phyloP scores from a whole-genome alignment of 192 early-diverging fungal genomes.

The Podila minutissima region DNA sequence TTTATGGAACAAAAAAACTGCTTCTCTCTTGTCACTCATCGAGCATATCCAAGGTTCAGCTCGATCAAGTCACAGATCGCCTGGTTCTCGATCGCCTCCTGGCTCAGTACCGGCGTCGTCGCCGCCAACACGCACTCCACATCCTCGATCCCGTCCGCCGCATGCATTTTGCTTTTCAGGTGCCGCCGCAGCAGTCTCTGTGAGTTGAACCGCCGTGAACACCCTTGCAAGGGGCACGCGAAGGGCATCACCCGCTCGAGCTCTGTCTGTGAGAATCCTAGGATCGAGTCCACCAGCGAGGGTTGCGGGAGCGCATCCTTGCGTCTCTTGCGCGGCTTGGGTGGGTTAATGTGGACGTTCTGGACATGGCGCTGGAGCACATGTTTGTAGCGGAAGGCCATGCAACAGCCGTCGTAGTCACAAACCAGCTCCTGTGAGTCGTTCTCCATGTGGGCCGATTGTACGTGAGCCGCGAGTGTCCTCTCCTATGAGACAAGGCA shows the following conservation, averaged over 20 bases:
- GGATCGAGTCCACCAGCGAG: constrained; percentile 8
- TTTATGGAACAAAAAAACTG: too few species aligned
- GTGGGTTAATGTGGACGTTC: constrained; percentile 6
- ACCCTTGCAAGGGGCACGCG: constrained; percentile 21
- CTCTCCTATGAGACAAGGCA: constrained; percentile 12
- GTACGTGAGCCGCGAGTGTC: constrained; percentile 45
- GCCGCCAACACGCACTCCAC: not conserved
- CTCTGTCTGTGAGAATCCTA: constrained; percentile 27
- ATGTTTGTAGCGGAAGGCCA: constrained; percentile 40
- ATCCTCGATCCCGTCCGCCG: not conserved
- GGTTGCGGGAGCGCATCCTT: constrained; percentile 12
- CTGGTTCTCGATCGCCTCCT: constrained; percentile 50
- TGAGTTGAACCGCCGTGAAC: constrained; percentile 7
- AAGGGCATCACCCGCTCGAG: constrained; percentile 10
- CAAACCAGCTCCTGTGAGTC: constrained; percentile 30
- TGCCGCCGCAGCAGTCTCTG: constrained; percentile 24
- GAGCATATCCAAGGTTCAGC: constrained; percentile 16
- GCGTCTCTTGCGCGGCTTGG: constrained; percentile 10
- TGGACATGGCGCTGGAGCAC: constrained; percentile 23
- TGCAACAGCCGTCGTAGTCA: constrained; percentile 42
- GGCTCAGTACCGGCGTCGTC: constrained; percentile 9
- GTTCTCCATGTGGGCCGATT: constrained; percentile 12
- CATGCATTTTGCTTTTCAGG: constrained; percentile 11
- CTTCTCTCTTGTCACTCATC: too few species aligned
- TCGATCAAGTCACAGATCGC: constrained; percentile 52